Conservation (phyloP, 345 rosid genomes). For the Murraya koenigii region DNA sequence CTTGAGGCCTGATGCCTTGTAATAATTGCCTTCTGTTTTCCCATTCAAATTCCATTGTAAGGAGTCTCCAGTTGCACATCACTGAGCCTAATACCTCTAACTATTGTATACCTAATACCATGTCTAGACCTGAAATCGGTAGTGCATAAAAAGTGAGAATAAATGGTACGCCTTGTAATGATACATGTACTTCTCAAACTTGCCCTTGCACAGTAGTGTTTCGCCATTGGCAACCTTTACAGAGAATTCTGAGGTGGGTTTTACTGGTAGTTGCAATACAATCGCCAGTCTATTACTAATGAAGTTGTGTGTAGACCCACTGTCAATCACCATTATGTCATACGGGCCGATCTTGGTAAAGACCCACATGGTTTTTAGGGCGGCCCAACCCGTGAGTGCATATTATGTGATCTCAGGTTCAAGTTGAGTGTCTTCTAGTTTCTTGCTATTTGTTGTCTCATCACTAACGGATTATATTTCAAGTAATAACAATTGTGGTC, state of each 20-base stretch:
- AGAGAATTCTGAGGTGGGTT: background rate
- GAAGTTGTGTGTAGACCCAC: too few species aligned
- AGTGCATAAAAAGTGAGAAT: background rate
- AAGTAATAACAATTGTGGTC: too few species aligned
- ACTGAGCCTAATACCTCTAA: background rate
- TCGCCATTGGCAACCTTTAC: background rate
- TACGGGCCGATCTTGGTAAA: too few species aligned
- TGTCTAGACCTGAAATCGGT: background rate
- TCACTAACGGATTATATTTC: too few species aligned
- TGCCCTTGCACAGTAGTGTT: background rate
- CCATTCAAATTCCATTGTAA: constrained; percentile 3
- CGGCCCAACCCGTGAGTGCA: too few species aligned
- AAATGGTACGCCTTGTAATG: background rate
- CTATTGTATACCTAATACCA: background rate
- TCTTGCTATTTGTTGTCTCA: too few species aligned
- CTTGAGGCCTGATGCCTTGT: background rate
- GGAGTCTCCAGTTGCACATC: background rate
- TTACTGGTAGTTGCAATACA: too few species aligned
- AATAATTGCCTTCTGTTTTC: background rate
- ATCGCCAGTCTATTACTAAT: too few species aligned
- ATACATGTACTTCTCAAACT: background rate
- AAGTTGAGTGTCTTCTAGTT: too few species aligned
- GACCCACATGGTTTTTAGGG: too few species aligned
- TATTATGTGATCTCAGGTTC: too few species aligned
- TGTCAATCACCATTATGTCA: too few species aligned